phyloP scores from a whole-genome alignment of 495 filamentous ascomycete genomes.

The Tricharina praecox region DNA sequence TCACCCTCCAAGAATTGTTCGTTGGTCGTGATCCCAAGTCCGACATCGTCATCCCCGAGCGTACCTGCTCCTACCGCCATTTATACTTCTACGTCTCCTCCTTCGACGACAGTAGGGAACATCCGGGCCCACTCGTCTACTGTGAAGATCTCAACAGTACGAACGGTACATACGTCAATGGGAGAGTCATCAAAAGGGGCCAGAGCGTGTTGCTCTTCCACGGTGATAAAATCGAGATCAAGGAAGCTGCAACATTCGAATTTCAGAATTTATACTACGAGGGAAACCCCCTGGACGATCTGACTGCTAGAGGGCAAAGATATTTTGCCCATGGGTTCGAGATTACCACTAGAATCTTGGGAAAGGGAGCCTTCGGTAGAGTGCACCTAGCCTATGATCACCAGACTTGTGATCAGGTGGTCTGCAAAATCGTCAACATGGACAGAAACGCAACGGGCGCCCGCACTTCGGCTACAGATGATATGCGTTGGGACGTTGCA shows the following conservation, averaged over 20 bases:
- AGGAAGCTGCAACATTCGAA: constrained; percentile 7
- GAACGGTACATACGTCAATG: constrained; percentile 35
- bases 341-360: constrained; percentile 34
- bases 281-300: constrained; percentile 3
- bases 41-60: background rate
- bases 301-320: constrained; percentile 6
- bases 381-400: constrained; percentile 35
- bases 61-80: constrained; percentile 28
- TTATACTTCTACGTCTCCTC: constrained; percentile 35
- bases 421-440: constrained; percentile 37
- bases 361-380: constrained; percentile 33
- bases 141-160: constrained; percentile 34
- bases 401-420: constrained; percentile 31
- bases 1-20: background rate
- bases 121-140: constrained; percentile 35
- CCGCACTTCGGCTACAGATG: constrained; percentile 8
- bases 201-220: constrained; percentile 32
- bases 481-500: constrained; percentile 3
- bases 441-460: constrained; percentile 1
- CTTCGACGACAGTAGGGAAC: constrained; percentile 27
- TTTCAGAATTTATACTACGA: constrained; percentile 10
- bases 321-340: constrained; percentile 20
- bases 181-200: constrained; percentile 27
- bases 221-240: constrained; percentile 31
- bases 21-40: background rate